phyloP scores from a whole-genome alignment of 306 rosid genomes.

The Gillenia trifoliata region DNA sequence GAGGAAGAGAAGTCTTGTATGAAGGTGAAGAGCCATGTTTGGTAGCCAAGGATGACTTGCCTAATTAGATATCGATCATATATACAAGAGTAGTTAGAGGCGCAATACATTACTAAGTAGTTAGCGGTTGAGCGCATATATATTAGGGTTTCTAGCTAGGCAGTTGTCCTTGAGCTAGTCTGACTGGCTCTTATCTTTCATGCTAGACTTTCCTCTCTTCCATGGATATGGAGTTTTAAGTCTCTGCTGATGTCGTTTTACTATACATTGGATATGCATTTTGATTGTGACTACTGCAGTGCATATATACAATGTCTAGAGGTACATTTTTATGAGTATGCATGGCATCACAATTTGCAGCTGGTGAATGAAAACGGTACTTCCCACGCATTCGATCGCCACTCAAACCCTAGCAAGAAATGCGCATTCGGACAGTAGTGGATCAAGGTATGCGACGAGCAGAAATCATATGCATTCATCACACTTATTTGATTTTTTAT shows the following conservation, averaged over 20 bases:
- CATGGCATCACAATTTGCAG: neutral
- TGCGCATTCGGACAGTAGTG: neutral
- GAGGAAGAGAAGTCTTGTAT: constrained; percentile 52
- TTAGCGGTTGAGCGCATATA: neutral
- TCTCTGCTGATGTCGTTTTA: neutral
- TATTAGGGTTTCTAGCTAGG: constrained; percentile 6
- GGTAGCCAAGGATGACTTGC: constrained; percentile 79
- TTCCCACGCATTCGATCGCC: neutral
- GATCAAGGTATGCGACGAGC: neutral
- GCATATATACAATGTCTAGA: neutral
- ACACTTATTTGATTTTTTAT: neutral
- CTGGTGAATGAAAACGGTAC: neutral
- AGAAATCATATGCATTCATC: neutral
- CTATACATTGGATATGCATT: neutral
- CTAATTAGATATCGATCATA: constrained; percentile 6
- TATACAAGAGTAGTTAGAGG: too few species aligned
- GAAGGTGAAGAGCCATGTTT: constrained; percentile 58
- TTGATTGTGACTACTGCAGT: neutral
- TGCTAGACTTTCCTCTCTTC: constrained; percentile 51
- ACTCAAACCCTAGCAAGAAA: neutral
- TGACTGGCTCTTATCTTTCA: constrained; percentile 69
- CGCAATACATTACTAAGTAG: too few species aligned
- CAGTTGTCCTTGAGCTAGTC: constrained; percentile 40
- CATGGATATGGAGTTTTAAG: neutral
- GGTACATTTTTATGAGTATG: neutral